These are phyloP conservation scores for Primulina eburnea DNA, from an alignment of 257 asterid genomes.

Conservation along the genomic window DNA sequence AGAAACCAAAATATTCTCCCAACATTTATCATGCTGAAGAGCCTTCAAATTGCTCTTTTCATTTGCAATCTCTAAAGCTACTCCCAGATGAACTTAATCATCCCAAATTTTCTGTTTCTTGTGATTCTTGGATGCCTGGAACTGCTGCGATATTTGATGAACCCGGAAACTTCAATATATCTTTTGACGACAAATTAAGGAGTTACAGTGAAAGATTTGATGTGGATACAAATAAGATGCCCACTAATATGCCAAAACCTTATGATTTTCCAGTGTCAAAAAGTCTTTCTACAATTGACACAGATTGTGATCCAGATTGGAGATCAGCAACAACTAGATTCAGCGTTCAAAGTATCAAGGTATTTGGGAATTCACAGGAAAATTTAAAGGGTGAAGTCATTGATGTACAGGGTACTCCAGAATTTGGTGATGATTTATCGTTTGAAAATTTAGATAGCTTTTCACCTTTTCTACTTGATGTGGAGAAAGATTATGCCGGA, in stretches of 20 bases:
- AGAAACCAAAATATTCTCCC: slow-evolving; percentile 50
- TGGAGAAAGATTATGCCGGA: slow-evolving; percentile 42
- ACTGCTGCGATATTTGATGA: slow-evolving; percentile 35
- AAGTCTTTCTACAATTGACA: slow-evolving; percentile 36
- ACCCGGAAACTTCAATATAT: slow-evolving; percentile 39
- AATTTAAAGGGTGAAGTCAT: slow-evolving; percentile 70
- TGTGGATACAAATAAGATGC: slow-evolving; percentile 32
- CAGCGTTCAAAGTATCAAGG: slow-evolving; percentile 32
- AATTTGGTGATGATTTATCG: slow-evolving; percentile 36
- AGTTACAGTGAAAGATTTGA: slow-evolving; percentile 31
- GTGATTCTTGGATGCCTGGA: slow-evolving; percentile 49
- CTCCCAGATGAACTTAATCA: slow-evolving; percentile 40
- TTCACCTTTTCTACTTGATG: slow-evolving; percentile 39
- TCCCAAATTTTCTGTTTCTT: slow-evolving; percentile 38
- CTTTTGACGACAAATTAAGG: slow-evolving; percentile 38
- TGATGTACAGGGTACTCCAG: slow-evolving; percentile 43
- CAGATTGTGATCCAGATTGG: slow-evolving; percentile 39
- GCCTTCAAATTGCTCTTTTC: slow-evolving; percentile 38
- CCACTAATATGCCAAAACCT: slow-evolving; percentile 33
- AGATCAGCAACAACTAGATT: slow-evolving; percentile 33
- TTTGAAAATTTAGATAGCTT: slow-evolving; percentile 32
- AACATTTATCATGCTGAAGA: slow-evolving; percentile 29
- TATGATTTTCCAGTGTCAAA: slow-evolving; percentile 40
- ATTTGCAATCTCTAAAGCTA: slow-evolving; percentile 39
- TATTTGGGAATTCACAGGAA: slow-evolving; percentile 38